Percentiles rank a stretch among this genome's conserved stretches.
Conservation (phyloP, 2,329 filamentous ascomycete species). For the Sporothrix luriei region DNA sequence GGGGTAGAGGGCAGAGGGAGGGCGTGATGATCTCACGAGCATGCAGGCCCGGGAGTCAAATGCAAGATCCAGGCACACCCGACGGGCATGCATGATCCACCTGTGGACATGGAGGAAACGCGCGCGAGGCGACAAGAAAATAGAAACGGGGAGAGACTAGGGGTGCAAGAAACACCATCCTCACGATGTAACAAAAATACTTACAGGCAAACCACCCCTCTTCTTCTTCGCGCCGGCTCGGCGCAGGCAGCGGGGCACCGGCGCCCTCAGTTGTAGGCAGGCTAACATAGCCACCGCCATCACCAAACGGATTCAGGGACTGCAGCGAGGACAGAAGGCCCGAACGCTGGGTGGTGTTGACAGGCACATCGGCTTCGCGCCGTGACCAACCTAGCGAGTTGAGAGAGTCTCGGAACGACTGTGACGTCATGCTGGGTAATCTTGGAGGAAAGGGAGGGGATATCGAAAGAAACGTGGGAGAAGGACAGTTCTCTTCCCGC, state of each 20-base stretch:
- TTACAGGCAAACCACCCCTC: constrained; percentile 95
- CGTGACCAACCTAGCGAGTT: constrained; percentile 94
- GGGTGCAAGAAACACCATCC: neutral
- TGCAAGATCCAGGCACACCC: constrained; percentile 49
- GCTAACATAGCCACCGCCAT: constrained; percentile 77
- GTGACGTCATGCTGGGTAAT: constrained; percentile 68
- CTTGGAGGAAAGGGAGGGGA: too few species aligned
- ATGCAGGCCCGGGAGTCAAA: constrained; percentile 49
- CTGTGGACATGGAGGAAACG: constrained; percentile 7
- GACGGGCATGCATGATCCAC: constrained; percentile 39
- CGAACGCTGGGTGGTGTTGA: constrained; percentile 69
- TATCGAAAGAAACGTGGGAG: neutral
- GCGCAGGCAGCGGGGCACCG: constrained; percentile 82
- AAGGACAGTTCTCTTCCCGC: neutral
- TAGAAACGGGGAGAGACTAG: constrained; percentile 36
- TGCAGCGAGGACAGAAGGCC: constrained; percentile 80
- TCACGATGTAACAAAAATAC: constrained; percentile 46
- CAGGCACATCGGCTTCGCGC: constrained; percentile 73
- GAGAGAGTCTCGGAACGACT: constrained; percentile 90
- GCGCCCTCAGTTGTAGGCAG: constrained; percentile 82
- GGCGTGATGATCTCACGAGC: constrained; percentile 39
- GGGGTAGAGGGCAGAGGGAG: constrained; percentile 30
- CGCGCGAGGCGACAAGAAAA: constrained; percentile 27
- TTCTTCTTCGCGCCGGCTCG: constrained; percentile 85
- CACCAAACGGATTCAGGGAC: constrained; percentile 83